These are phyloP conservation scores for Cyberlindnera mrakii DNA, from an alignment of 805 yeast genomes.

Conservation along the genomic window DNA sequence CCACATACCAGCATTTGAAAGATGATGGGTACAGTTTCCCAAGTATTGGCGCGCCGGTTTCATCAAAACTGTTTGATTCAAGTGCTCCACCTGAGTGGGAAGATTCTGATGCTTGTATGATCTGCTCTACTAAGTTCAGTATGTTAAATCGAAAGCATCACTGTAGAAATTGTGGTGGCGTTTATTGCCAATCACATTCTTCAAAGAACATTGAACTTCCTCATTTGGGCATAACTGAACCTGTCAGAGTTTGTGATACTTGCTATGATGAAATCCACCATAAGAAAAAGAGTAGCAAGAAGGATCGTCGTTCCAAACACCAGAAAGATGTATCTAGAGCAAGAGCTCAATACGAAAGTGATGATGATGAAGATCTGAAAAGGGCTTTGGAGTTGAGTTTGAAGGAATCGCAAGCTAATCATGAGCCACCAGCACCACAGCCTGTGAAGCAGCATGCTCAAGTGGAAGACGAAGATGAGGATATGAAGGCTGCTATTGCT, in stretches of 20 bases:
- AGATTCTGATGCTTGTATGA: conserved; percentile 93
- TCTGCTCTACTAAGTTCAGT: conserved; percentile 75
- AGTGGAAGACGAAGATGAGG: conserved; percentile 71
- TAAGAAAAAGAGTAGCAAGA: conserved; percentile 24
- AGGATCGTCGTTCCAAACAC: conserved; percentile 12
- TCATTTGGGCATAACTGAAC: conserved; percentile 76
- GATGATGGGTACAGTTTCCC: conserved; percentile 69
- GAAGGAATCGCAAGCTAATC: conserved; percentile 38
- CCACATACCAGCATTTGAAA: conserved; percentile 52
- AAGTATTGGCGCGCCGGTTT: conserved; percentile 29
- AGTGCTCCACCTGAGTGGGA: conserved; percentile 97
- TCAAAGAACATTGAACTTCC: conserved; percentile 65
- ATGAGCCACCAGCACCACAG: conserved; percentile 18
- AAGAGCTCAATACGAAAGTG: conserved; percentile 28
- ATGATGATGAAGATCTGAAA: conserved; percentile 71
- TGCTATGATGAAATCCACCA: conserved; percentile 64
- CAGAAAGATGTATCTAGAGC: conserved; percentile 23
- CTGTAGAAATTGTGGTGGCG: conserved; percentile 96
- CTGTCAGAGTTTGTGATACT: conserved; percentile 91
- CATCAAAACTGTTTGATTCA: conserved; percentile 65
- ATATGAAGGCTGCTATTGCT: conserved; percentile 88
- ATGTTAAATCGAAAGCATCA: conserved; percentile 90
- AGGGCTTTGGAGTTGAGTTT: conserved; percentile 77
- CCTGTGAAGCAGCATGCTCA: conserved; percentile 4
- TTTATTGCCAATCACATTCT: conserved; percentile 83